phyloP scores from a whole-genome alignment of 345 rosid species.

The Microcos paniculata region DNA sequence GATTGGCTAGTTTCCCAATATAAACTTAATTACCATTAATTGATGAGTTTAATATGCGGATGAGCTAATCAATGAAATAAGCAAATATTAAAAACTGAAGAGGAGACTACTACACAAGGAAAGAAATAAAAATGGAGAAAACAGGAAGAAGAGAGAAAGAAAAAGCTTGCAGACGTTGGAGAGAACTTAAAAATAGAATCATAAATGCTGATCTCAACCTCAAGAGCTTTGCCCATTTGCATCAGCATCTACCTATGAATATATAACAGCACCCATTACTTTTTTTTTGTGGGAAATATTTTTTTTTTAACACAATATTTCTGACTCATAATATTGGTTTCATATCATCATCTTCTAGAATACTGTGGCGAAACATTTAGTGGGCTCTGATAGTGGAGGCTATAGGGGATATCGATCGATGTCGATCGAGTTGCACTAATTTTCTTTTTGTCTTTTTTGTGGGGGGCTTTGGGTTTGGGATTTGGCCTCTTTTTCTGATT shows the following conservation, averaged over 20 bases:
- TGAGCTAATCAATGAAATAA: too few relatives aligned
- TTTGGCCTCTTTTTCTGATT: too few relatives aligned
- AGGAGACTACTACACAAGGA: too few relatives aligned
- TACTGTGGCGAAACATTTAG: not conserved
- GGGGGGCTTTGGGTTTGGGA: not conserved
- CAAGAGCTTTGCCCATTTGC: not conserved
- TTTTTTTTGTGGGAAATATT: not conserved
- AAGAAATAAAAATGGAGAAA: not conserved
- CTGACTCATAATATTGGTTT: not conserved
- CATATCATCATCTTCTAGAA: not conserved
- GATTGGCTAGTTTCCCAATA: too few relatives aligned
- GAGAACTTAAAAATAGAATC: not conserved
- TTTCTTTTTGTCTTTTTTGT: not conserved
- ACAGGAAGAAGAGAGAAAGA: not conserved
- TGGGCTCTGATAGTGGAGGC: not conserved
- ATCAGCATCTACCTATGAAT: not conserved
- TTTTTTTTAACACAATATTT: not conserved
- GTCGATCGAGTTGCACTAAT: not conserved
- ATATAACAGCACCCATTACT: slow-evolving; percentile 1
- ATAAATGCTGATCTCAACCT: slow-evolving; percentile 12
- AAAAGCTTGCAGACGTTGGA: not conserved
- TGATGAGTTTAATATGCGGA: too few relatives aligned
- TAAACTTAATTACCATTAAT: too few relatives aligned
- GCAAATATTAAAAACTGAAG: too few relatives aligned
- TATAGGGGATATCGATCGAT: not conserved